Evolutionary conservation across 2,329 filamentous ascomycete genomes (phyloP).

Genomic region (Fonsecaea erecta): DNA sequence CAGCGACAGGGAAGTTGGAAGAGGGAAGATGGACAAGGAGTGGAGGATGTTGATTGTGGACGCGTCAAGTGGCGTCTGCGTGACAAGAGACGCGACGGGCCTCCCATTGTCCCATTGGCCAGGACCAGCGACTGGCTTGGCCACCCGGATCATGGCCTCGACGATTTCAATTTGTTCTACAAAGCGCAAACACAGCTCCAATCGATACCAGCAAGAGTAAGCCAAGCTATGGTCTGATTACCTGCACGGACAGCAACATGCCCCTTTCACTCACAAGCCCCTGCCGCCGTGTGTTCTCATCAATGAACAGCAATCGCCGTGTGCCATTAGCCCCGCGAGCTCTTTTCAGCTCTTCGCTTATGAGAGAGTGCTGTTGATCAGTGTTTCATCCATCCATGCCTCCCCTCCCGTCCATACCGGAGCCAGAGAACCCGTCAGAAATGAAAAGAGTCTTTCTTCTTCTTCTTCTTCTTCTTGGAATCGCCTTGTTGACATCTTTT

Average conservation of each 20-base stretch:
- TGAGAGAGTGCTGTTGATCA: too few relatives aligned
- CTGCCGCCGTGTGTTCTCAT: too few relatives aligned
- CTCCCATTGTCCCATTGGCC: background rate
- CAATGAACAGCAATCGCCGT: too few relatives aligned
- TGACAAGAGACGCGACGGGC: conserved; percentile 3
- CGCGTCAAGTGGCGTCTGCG: conserved; percentile 13
- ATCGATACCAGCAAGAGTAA: conserved; percentile 18
- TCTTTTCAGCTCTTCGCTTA: too few relatives aligned
- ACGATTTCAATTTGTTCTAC: conserved; percentile 12
- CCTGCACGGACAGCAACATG: too few relatives aligned
- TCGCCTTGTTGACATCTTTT: background rate
- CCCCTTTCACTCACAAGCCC: too few relatives aligned
- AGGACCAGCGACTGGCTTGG: conserved; percentile 21
- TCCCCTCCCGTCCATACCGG: too few relatives aligned
- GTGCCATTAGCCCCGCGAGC: too few relatives aligned
- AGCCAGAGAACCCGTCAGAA: background rate
- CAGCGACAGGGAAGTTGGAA: conserved; percentile 13
- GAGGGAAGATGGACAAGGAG: conserved; percentile 1
- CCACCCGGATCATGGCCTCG: conserved; percentile 5
- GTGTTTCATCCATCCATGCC: too few relatives aligned
- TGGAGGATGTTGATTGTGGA: background rate
- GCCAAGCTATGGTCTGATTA: too few relatives aligned
- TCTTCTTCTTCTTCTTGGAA: conserved; percentile 1
- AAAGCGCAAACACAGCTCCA: conserved; percentile 12
- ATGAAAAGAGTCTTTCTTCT: background rate